Conservation (phyloP, 257 asterid species). For the Craterostigma plantagineum region DNA sequence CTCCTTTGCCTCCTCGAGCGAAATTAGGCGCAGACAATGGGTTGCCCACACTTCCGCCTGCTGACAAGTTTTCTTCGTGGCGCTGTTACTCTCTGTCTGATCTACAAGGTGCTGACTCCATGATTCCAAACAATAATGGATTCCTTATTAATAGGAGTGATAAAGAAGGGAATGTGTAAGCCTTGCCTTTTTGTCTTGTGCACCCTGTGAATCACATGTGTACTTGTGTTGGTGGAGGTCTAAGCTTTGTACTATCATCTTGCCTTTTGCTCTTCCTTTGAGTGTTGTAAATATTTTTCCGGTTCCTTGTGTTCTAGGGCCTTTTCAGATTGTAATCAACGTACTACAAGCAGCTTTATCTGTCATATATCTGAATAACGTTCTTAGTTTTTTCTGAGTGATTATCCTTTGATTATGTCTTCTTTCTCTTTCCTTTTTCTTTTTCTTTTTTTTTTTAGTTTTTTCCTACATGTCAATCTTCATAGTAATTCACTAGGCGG, state of each 20-base stretch:
- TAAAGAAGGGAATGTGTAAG: conserved; percentile 8
- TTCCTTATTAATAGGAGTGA: conserved; percentile 11
- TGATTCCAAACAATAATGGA: conserved; percentile 15
- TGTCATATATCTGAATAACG: too few relatives aligned
- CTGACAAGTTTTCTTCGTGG: conserved; percentile 28
- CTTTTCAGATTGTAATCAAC: too few relatives aligned
- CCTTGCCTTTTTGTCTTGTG: conserved; percentile 10
- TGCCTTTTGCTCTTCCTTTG: too few relatives aligned
- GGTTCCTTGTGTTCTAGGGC: too few relatives aligned
- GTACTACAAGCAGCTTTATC: too few relatives aligned
- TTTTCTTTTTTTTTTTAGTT: too few relatives aligned
- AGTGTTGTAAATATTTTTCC: too few relatives aligned
- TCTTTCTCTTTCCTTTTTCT: too few relatives aligned
- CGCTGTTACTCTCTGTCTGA: conserved; percentile 52
- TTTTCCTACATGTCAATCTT: too few relatives aligned
- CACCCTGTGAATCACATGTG: conserved; percentile 46
- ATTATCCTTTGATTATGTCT: too few relatives aligned
- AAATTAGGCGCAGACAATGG: conserved; percentile 18
- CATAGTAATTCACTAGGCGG: too few relatives aligned
- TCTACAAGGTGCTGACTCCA: conserved; percentile 33
- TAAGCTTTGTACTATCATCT: neutral
- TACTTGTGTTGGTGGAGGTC: conserved; percentile 42
- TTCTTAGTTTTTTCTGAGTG: too few relatives aligned
- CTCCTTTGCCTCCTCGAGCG: conserved; percentile 55
- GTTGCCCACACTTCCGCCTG: conserved; percentile 17